phyloP scores from a whole-genome alignment of 208 protist genomes.

The Acanthamoeba divionensis region DNA sequence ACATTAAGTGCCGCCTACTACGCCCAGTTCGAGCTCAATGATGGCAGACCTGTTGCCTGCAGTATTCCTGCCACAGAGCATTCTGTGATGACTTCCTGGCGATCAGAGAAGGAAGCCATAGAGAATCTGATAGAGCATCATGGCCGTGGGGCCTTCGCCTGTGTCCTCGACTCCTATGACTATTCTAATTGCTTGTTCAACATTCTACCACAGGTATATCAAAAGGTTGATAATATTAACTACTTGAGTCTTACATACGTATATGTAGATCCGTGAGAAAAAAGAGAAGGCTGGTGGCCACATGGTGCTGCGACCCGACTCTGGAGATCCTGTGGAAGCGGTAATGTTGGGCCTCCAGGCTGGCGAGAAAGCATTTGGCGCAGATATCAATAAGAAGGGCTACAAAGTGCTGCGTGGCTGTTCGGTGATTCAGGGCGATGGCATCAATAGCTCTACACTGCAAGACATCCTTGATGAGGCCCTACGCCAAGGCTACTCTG shows the following conservation, averaged over 20 bases:
- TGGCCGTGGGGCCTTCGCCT: slow-evolving; percentile 34
- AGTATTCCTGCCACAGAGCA: slow-evolving; percentile 67
- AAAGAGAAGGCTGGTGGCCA: neutral
- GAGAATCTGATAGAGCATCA: slow-evolving; percentile 58
- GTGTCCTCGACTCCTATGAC: slow-evolving; percentile 66
- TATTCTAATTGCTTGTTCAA: slow-evolving; percentile 61
- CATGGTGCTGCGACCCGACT: slow-evolving; percentile 65
- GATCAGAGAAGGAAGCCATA: slow-evolving; percentile 61
- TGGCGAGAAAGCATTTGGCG: slow-evolving; percentile 61
- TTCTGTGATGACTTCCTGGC: slow-evolving; percentile 68
- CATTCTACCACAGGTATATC: slow-evolving; percentile 47
- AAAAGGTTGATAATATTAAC: too few relatives aligned
- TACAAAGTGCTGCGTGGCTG: slow-evolving; percentile 49
- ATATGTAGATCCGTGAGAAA: neutral
- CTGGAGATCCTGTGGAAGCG: slow-evolving; percentile 52
- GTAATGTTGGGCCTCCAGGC: slow-evolving; percentile 55
- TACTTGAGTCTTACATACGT: too few relatives aligned
- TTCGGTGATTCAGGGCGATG: slow-evolving; percentile 66
- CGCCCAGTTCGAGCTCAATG: slow-evolving; percentile 67
- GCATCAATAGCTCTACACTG: slow-evolving; percentile 50
- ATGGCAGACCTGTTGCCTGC: slow-evolving; percentile 51
- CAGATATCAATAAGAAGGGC: slow-evolving; percentile 50
- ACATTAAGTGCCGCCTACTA: slow-evolving; percentile 64
- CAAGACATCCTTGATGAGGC: slow-evolving; percentile 45
- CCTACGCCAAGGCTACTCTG: slow-evolving; percentile 22